Evolutionary conservation across 768 basidiomycete genomes (phyloP).

Genomic region (Russula sp.): DNA sequence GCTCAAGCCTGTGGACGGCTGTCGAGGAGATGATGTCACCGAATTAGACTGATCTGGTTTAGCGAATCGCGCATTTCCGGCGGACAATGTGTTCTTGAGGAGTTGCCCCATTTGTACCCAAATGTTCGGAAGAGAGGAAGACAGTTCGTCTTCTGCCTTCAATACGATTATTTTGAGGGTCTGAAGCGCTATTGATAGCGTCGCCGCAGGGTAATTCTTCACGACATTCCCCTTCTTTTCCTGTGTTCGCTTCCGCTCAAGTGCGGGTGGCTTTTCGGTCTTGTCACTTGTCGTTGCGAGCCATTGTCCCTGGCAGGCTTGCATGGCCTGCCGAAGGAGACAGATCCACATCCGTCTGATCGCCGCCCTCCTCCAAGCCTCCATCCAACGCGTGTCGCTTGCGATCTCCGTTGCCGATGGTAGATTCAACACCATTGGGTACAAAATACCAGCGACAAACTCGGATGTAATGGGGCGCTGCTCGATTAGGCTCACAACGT

Average conservation of each 20-base stretch:
- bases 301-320: slow-evolving; percentile 45
- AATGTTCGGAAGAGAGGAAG: slow-evolving; percentile 50
- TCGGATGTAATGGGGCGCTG: slow-evolving; percentile 53
- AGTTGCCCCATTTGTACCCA: slow-evolving; percentile 63
- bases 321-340: slow-evolving; percentile 56
- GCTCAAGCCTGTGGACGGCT: slow-evolving; percentile 41
- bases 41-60: slow-evolving; percentile 45
- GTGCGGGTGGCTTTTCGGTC: slow-evolving; percentile 27
- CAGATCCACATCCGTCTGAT: slow-evolving; percentile 58
- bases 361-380: slow-evolving; percentile 47
- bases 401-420: slow-evolving; percentile 49
- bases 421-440: slow-evolving; percentile 57
- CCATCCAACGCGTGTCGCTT: slow-evolving; percentile 42
- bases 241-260: slow-evolving; percentile 49
- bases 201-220: slow-evolving; percentile 34
- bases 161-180: slow-evolving; percentile 65
- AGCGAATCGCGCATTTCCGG: slow-evolving; percentile 64
- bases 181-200: slow-evolving; percentile 54
- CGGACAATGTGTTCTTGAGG: slow-evolving; percentile 48
- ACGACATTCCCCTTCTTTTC: slow-evolving; percentile 38
- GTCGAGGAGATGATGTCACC: slow-evolving; percentile 49
- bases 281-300: slow-evolving; percentile 33
- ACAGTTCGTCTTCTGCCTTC: slow-evolving; percentile 60
- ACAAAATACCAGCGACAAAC: slow-evolving; percentile 60
- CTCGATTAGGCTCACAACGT: slow-evolving; percentile 56